Evolutionary conservation across 2,329 filamentous ascomycete species (phyloP).

Genomic region (Harringtonia aguacate): DNA sequence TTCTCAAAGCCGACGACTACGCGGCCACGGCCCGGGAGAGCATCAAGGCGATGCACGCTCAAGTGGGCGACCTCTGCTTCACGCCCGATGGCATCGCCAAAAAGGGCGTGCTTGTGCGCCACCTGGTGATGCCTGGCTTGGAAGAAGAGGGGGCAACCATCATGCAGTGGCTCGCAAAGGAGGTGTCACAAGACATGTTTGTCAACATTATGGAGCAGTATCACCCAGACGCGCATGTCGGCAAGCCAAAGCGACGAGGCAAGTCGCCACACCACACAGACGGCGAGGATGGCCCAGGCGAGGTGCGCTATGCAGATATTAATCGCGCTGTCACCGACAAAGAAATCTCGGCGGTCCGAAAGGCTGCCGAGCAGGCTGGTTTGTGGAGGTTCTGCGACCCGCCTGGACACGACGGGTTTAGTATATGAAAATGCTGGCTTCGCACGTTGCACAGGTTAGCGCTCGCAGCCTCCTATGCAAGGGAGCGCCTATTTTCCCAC

Average conservation of each 20-base stretch:
- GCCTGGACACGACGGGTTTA: constrained; percentile 39
- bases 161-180: constrained; percentile 62
- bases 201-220: constrained; percentile 89
- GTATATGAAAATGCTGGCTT: constrained; percentile 23
- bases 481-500: no score
- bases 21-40: constrained; percentile 62
- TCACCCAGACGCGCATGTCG: constrained; percentile 69
- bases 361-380: constrained; percentile 59
- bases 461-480: no score
- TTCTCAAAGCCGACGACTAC: constrained; percentile 73
- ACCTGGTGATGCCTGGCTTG: constrained; percentile 77
- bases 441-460: background rate
- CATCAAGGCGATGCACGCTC: constrained; percentile 67
- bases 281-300: constrained; percentile 22
- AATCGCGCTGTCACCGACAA: constrained; percentile 57
- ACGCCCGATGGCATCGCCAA: constrained; percentile 73
- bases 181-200: constrained; percentile 66
- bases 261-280: constrained; percentile 16
- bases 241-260: constrained; percentile 45
- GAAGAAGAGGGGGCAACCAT: constrained; percentile 64
- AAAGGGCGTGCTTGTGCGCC: constrained; percentile 62
- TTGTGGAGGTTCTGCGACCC: constrained; percentile 71
- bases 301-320: constrained; percentile 62
- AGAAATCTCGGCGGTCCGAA: constrained; percentile 56
- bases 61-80: constrained; percentile 77